Conservation (phyloP, 2,329 filamentous ascomycete species). For the Monilinia laxa region DNA sequence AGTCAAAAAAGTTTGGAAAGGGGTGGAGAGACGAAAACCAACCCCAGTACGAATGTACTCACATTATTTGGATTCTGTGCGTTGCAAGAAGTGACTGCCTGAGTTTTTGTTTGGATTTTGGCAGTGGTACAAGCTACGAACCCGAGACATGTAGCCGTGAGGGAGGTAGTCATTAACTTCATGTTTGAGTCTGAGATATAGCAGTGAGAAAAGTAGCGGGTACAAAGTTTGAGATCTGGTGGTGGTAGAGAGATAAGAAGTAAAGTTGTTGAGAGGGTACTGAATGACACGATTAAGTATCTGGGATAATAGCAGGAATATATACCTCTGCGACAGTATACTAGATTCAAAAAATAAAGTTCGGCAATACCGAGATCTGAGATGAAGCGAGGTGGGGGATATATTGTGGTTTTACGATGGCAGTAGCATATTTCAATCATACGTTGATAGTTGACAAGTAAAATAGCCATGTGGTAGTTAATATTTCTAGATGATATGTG, state of each 20-base stretch:
- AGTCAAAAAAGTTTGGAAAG: background rate
- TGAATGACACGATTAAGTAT: no score
- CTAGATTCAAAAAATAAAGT: background rate
- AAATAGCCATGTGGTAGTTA: background rate
- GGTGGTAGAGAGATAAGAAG: background rate
- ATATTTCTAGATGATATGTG: constrained; percentile 2
- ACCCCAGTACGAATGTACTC: background rate
- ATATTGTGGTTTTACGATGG: background rate
- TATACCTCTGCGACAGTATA: background rate
- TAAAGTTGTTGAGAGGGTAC: background rate
- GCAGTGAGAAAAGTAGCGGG: fast-evolving
- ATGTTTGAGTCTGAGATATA: background rate
- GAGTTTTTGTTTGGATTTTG: background rate
- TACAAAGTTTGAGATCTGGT: background rate
- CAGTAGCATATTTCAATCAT: background rate
- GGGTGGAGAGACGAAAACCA: no score
- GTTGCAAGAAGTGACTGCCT: background rate
- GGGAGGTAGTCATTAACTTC: background rate
- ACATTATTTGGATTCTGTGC: background rate
- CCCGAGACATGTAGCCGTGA: background rate
- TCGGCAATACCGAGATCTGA: background rate
- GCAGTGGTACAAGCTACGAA: background rate
- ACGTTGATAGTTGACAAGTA: background rate
- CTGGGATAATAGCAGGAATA: background rate
- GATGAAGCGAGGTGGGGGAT: background rate